Conservation (phyloP, 257 asterid species). For the Thymus quinquecostatus region DNA sequence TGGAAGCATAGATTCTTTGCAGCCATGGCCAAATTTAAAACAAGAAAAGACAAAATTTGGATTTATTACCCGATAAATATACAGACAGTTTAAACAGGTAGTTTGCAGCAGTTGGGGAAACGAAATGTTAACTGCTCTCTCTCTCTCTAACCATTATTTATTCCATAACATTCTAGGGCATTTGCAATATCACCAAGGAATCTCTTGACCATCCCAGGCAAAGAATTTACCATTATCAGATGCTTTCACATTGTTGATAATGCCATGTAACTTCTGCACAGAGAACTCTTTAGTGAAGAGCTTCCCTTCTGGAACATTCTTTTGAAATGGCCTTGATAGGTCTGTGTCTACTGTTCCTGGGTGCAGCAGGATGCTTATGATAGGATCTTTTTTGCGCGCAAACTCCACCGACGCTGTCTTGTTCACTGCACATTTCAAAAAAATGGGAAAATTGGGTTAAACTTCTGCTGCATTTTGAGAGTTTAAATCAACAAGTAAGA, state of each 20-base stretch:
- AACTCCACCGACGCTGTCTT: slow-evolving; percentile 75
- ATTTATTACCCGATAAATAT: no score
- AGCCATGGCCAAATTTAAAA: slow-evolving; percentile 23
- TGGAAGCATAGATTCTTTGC: slow-evolving; percentile 15
- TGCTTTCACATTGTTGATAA: slow-evolving; percentile 56
- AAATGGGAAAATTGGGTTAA: not conserved
- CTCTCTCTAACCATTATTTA: no score
- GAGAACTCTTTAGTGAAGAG: slow-evolving; percentile 86
- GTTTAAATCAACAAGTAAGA: slow-evolving; percentile 5
- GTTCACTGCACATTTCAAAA: slow-evolving; percentile 57
- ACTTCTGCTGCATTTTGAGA: not conserved
- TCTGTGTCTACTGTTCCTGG: slow-evolving; percentile 99
- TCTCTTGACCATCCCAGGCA: slow-evolving; percentile 95
- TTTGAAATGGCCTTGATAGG: slow-evolving; percentile 85
- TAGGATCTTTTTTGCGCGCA: slow-evolving; percentile 74
- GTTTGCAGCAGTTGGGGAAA: slow-evolving; percentile 23
- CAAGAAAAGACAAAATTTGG: not conserved
- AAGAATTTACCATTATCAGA: slow-evolving; percentile 88
- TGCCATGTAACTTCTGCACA: slow-evolving; percentile 67
- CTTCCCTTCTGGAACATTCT: slow-evolving; percentile 73
- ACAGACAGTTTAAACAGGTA: slow-evolving; percentile 18
- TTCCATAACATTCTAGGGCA: no score
- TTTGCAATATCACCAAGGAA: slow-evolving; percentile 65
- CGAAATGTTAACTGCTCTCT: not conserved
- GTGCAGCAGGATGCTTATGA: slow-evolving; percentile 82